Evolutionary conservation across 352 stramenopile genomes (phyloP), one percentile per base, ranked within the genome.

Genomic region (Phytopythium mirpurense): DNA sequence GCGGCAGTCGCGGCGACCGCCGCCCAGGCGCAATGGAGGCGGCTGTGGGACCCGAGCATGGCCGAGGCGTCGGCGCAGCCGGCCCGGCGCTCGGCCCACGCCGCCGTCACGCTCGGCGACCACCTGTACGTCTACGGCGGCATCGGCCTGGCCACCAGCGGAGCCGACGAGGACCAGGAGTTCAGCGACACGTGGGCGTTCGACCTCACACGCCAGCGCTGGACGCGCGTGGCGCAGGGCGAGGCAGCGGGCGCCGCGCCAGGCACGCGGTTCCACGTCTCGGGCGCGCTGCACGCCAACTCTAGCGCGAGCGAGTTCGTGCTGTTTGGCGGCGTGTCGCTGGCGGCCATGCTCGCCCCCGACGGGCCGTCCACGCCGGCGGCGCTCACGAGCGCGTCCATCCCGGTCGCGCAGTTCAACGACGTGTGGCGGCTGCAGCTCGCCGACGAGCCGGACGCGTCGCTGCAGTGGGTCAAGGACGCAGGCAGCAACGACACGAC

Each of bases 141-240:
- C 38, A 67, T 88, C 32, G 76, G 72, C 26, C 61, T 67, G 8
- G 21, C 63, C 32, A 67, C 35, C 7, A 48, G 59, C 9, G 53
- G 55, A 27, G 51, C 52, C 5, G 61, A 67, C 8, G 61, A 82
- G 10, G 63, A 67, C 11, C 57, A 80, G 57, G 80, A 91, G 56
- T 83, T 72, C 31, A 74, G 78, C n/a, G 80, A 91, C 54, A 88
- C 80, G n/a, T 91, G 80, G 80, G 59, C 62, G 12, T 83, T 86
- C 38, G 69, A 85, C 32, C 48, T 83, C 26, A 38, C 64, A 15
- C 40, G 36, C 0, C 59, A 62, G n/a, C 53, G 57, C 45, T 85
- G 74, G 72, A 41, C 61, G 0, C 57, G 74, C 29, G 12, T 82
- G 6, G 53, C 56, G 18, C 45, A 61, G 6, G 16, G 34, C 0